These are phyloP conservation scores for Bodo saltans DNA, from an alignment of 78 protist genomes.

Conservation along the genomic window DNA sequence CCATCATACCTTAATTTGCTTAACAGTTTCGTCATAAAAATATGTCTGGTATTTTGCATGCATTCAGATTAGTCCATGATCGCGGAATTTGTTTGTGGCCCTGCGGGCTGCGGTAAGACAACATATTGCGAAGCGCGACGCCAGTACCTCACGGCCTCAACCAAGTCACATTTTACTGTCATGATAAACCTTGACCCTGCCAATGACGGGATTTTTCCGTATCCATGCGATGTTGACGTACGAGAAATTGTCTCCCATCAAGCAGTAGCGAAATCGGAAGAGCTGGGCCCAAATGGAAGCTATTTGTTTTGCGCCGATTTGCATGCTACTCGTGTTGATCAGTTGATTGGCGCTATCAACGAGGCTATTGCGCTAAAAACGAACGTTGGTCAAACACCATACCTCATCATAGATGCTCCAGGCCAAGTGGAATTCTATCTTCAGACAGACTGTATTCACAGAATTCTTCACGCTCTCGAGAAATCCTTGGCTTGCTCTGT, in stretches of 20 bases:
- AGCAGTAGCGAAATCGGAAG: conserved; percentile 57
- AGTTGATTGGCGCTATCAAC: conserved; percentile 75
- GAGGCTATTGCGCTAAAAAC: background rate
- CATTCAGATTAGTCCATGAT: too few species aligned
- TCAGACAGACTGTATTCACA: conserved; percentile 69
- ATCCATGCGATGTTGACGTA: conserved; percentile 63
- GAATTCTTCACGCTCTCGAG: conserved; percentile 49
- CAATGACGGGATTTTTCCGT: conserved; percentile 64
- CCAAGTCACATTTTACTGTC: conserved; percentile 7
- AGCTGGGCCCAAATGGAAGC: conserved; percentile 95
- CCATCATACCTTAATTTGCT: too few species aligned
- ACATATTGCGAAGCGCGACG: conserved; percentile 83
- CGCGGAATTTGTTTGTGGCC: conserved; percentile 19
- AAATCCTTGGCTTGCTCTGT: conserved; percentile 23
- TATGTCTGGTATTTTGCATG: too few species aligned
- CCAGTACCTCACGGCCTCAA: conserved; percentile 52
- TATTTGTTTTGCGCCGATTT: conserved; percentile 76
- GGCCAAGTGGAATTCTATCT: conserved; percentile 98
- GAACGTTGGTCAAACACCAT: conserved; percentile 1
- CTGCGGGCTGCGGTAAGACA: conserved; percentile 76
- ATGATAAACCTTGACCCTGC: conserved; percentile 94
- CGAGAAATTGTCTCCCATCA: conserved; percentile 56
- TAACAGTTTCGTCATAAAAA: too few species aligned
- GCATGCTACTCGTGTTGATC: conserved; percentile 77
- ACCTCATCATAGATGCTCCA: conserved; percentile 89